Evolutionary conservation across 2,329 filamentous ascomycete genomes (phyloP), one percentile per base, ranked within the genome.

Genomic region (Ascochyta fabae): DNA sequence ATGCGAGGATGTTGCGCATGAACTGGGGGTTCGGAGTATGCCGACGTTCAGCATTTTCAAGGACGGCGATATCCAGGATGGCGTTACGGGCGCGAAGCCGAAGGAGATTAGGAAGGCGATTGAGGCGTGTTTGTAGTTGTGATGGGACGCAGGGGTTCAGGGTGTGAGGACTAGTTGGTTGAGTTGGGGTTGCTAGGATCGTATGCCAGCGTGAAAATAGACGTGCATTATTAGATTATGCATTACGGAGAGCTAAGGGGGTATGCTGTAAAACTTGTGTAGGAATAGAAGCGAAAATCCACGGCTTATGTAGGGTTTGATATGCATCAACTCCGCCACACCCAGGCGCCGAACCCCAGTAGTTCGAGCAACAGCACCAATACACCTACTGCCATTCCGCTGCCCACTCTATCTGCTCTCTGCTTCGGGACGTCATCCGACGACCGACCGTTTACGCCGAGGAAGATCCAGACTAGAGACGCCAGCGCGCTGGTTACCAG

Each of bases 21-120:
- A 72, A 46, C 34, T 71, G 23, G 69, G 69, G 2, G 68, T 72
- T 0, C 51, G 57, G 31, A 56, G 62, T 47, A 68, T 70, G 68
- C 67, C 69, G 22, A 67, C 57, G 6, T 70, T 72, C 42, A 68
- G 63, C 34, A 58, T 70, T 7, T 69, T 71, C 16, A 69, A 69
- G 43, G 67, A 70, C 56, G 68, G 67, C 3, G 66, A 70, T 64
- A 68, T 69, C 33, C 61, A 65, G 39, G 63, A 64, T 29, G 60
- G 67, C 1, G 63, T 66, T 34, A 65, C 62, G 7, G 66, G 68
- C 1, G 61, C 66, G 22, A 65, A 42, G 39, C 45, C 55, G 6
- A 60, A 61, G 48, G 65, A 69, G 53, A 43, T 69, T 9, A 48
- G 64, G 58, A 66, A 60, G 57, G 63, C 60, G 33, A 65, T 68